Base-by-base conservation (phyloP, 1,284 basidiomycete species). In the Papiliotrema terrestris region DNA sequence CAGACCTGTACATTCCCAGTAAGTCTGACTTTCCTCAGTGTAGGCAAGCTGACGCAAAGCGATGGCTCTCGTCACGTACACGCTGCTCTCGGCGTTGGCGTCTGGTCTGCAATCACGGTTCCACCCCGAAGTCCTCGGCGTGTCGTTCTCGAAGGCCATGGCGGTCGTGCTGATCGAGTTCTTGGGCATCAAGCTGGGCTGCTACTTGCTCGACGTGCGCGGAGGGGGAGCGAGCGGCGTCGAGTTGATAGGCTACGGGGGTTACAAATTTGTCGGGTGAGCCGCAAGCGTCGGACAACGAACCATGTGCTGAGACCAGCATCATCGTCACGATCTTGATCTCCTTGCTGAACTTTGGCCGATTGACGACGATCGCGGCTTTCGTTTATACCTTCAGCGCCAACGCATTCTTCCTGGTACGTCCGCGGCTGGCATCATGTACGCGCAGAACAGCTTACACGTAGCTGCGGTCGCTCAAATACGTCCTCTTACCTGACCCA, bases 251-350 rank as follows among this genome's bases (percentile, higher is more conserved):
- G 79, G 80, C 5, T 98, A 97, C 71, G 88, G 87, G 4, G 95
- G 96, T 0, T 98, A 98, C 80, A 98, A 98, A 73, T 98, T 98
- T 68, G 91, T 98, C 45, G 92, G 91, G 89, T 91, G 61, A 55
- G 77, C 63, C 44, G 17, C 8, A n/a, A 11, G 37, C 19, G 3
- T 15, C 15, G 45, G 22, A 19, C 13, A 36, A 20, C 22, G 19
- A 15, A 20, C 44, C 6, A 15, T 32, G 39, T 4, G 49, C 35
- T 15, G 22, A 20, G 8, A 14, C 19, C 52, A 73, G 73, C 2
- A 76, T 78, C 63, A 77, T 78, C 57, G 65, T 68, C 2, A 74
- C 73, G 13, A 67, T 78, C 42, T 54, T 78, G 32, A 66, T 67
- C 4, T 63, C 64, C 5, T 62, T 78, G 49, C 59, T 78, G 41